Percentiles rank a stretch among this genome's conserved stretches.
phyloP scores from a whole-genome alignment of 202 grass and related monocot species.

The Eragrostis tef region DNA sequence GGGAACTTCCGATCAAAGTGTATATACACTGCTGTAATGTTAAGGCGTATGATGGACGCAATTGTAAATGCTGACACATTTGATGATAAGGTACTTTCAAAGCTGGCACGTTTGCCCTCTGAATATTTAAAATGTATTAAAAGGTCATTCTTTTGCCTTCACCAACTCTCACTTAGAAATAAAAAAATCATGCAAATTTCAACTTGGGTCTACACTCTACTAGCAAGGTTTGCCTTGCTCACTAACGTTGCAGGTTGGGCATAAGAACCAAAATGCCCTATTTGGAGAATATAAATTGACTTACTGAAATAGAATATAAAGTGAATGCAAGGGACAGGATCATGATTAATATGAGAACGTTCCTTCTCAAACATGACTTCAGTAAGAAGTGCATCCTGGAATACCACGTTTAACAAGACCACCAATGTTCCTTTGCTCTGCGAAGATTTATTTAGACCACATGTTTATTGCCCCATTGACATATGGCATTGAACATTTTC shows the following conservation, averaged over 20 bases:
- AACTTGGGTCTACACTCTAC: neutral
- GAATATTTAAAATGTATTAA: constrained; percentile 26
- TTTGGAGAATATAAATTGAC: neutral
- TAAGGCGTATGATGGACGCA: constrained; percentile 94
- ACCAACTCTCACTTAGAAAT: neutral
- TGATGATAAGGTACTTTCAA: constrained; percentile 88
- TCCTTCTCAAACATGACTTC: neutral
- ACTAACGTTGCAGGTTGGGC: neutral
- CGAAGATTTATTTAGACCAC: constrained; percentile 29
- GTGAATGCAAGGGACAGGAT: neutral
- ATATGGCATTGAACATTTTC: constrained; percentile 47
- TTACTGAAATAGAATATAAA: neutral
- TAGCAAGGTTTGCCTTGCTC: neutral
- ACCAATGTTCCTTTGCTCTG: neutral
- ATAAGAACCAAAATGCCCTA: neutral
- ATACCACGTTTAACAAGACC: neutral
- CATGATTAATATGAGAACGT: constrained; percentile 1
- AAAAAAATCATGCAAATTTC: constrained; percentile 27
- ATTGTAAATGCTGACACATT: constrained; percentile 82
- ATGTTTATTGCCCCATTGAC: constrained; percentile 22
- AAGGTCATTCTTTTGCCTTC: constrained; percentile 10
- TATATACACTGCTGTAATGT: constrained; percentile 90
- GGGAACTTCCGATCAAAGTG: constrained; percentile 82
- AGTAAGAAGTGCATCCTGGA: constrained; percentile 12
- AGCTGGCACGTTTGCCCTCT: neutral